Base-by-base conservation (phyloP, 2,329 filamentous ascomycete genomes). In the Paecilomyces niveus region DNA sequence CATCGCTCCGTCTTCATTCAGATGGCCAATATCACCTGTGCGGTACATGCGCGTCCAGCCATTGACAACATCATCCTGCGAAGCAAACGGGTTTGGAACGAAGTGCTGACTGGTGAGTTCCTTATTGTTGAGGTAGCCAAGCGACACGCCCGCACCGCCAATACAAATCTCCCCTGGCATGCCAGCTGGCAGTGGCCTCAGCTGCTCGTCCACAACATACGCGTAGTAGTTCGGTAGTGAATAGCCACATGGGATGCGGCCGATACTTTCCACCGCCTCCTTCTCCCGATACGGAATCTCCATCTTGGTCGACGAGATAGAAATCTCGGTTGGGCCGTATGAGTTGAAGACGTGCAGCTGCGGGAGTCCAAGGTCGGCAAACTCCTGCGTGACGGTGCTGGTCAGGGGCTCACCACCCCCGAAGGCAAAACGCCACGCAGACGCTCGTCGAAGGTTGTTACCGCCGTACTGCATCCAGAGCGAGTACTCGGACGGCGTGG, bases 241-340 rank as follows among this genome's bases (percentile, higher is more conserved):
- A 9, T 18, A 13, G 35, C 35, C 35, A 26, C 24, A 26, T 5
- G 24, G 24, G 11, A 45, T 18, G 35, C 35, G 35, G 35, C 11
- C 35, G 3, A 45, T 18, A 18, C 8, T 18, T 3, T 18, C 35
- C 3, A 13, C 3, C 35, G n/a, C 8, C 35, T 45, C 35, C 35
- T 45, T 26, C 24, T 26, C 24, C 24, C 35, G 11, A 18, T 13
- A 45, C 2, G 11, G 3, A 45, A 45, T 45, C 35, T 45, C 11
- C n/a, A 18, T 18, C 35, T 13, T 13, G 8, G 35, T 13, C n/a
- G 11, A 45, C 11, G 11, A 45, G 31, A 57, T 51, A 4, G 56
- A 53, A 51, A 13, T 57, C 26, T 57, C 56, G 15, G 56, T 26
- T 18, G 56, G 56, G 5, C 35, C 56, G 31, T 57, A 57, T 11